A percentile compares a stretch with the other conserved stretches of the same genome.
phyloP scores from a whole-genome alignment of 768 basidiomycete genomes.

The Tulasnella sp. region DNA sequence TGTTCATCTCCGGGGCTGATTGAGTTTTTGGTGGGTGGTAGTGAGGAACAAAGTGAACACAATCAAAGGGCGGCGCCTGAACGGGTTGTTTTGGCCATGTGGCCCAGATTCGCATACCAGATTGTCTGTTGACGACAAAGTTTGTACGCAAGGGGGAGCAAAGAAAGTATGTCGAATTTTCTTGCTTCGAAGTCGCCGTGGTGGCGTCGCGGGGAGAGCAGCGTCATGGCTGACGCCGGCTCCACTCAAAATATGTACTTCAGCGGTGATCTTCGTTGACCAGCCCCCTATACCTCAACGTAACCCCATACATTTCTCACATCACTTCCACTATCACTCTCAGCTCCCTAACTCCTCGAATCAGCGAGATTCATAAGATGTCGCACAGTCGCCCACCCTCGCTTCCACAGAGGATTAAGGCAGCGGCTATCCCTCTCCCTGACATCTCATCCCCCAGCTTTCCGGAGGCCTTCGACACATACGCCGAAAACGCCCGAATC shows the following conservation, averaged over 20 bases:
- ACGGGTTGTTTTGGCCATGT: neutral
- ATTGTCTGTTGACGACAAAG: neutral
- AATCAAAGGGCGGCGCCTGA: neutral
- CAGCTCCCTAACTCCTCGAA: neutral
- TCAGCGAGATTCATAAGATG: neutral
- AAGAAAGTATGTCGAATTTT: neutral
- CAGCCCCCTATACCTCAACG: neutral
- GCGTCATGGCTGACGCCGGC: neutral
- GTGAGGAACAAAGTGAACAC: neutral
- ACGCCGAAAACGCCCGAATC: conserved; percentile 35
- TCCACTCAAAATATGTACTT: neutral
- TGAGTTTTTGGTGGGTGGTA: neutral
- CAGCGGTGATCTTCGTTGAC: neutral
- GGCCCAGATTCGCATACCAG: neutral
- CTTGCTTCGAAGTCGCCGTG: neutral
- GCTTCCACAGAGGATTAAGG: neutral
- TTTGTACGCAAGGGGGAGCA: neutral
- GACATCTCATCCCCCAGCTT: neutral
- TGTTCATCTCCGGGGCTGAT: neutral
- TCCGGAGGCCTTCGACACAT: conserved; percentile 52
- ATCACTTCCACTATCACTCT: neutral
- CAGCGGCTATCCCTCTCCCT: neutral
- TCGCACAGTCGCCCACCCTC: neutral
- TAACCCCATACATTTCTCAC: neutral
- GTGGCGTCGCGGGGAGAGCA: neutral